phyloP scores from a whole-genome alignment of 2,329 filamentous ascomycete genomes.

The Sclerotinia borealis region DNA sequence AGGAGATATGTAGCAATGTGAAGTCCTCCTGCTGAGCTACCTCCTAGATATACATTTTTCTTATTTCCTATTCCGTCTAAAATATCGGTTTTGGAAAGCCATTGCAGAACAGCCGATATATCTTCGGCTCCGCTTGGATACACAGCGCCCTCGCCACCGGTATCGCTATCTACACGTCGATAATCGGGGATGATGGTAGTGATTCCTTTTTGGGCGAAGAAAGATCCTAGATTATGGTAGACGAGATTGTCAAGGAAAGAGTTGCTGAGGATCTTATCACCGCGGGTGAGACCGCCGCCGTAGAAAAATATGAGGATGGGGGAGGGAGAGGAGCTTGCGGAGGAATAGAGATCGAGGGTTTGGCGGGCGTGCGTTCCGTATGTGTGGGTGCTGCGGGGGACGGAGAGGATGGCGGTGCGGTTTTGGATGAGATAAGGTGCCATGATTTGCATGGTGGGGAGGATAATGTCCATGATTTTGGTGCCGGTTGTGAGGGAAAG shows the following conservation, averaged over 20 bases:
- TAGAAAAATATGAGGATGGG: slow-evolving; percentile 30
- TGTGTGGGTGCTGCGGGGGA: slow-evolving; percentile 16
- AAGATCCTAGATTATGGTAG: slow-evolving; percentile 29
- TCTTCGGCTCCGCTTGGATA: slow-evolving; percentile 30
- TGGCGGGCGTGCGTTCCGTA: slow-evolving; percentile 31
- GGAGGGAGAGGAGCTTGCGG: slow-evolving; percentile 8
- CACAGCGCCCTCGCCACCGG: slow-evolving; percentile 26
- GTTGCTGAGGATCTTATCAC: slow-evolving; percentile 23
- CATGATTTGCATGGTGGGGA: slow-evolving; percentile 25
- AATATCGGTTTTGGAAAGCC: slow-evolving; percentile 21
- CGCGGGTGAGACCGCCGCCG: slow-evolving; percentile 27
- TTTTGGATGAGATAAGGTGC: slow-evolving; percentile 23
- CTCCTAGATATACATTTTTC: slow-evolving; percentile 27
- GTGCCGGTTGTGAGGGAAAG: slow-evolving; percentile 19
- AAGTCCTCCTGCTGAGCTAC: slow-evolving; percentile 31
- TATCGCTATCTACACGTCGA: slow-evolving; percentile 22
- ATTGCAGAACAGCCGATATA: slow-evolving; percentile 17
- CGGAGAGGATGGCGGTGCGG: slow-evolving; percentile 23
- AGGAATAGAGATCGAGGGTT: slow-evolving; percentile 27
- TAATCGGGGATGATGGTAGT: slow-evolving; percentile 29
- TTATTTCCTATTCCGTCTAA: slow-evolving; percentile 14
- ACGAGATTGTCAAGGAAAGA: slow-evolving; percentile 20
- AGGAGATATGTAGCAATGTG: slow-evolving; percentile 30
- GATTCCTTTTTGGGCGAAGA: slow-evolving; percentile 26
- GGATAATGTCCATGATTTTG: slow-evolving; percentile 19